Conservation (phyloP, 2,329 filamentous ascomycete genomes). For the Ascosphaera acerosa region DNA sequence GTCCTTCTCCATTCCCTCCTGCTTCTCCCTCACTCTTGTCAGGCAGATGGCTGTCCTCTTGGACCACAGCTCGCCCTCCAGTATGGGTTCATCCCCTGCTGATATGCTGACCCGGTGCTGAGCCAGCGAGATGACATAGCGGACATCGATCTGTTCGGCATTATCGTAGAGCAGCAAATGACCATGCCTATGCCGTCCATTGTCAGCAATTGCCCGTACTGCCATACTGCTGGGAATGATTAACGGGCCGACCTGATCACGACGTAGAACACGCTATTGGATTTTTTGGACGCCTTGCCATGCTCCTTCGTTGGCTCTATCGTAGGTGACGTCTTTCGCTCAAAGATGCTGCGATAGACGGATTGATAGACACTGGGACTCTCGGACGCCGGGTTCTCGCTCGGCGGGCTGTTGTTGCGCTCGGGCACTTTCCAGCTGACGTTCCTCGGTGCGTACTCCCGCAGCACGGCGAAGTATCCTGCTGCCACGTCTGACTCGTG, state of each 20-base stretch:
- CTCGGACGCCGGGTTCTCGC: slow-evolving; percentile 49
- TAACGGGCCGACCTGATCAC: slow-evolving; percentile 45
- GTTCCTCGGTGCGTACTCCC: slow-evolving; percentile 76
- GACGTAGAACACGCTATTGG: slow-evolving; percentile 80
- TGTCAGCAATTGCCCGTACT: slow-evolving; percentile 5
- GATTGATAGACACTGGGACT: slow-evolving; percentile 92
- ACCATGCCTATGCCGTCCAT: slow-evolving; percentile 73
- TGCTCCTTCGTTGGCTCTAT: slow-evolving; percentile 27
- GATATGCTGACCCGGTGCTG: slow-evolving; percentile 69
- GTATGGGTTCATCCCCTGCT: slow-evolving; percentile 50
- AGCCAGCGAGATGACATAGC: slow-evolving; percentile 79
- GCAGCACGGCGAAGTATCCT: slow-evolving; percentile 84
- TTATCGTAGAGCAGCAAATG: slow-evolving; percentile 97
- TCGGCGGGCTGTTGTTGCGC: slow-evolving; percentile 46
- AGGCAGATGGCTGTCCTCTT: slow-evolving; percentile 78
- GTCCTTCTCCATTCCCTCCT: too few species aligned
- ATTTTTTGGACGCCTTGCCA: slow-evolving; percentile 28
- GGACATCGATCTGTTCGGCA: slow-evolving; percentile 78
- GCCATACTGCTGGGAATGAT: background rate
- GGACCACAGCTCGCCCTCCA: slow-evolving; percentile 85
- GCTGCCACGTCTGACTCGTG: slow-evolving; percentile 57
- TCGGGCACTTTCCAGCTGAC: slow-evolving; percentile 86
- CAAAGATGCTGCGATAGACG: slow-evolving; percentile 93
- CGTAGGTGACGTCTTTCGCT: slow-evolving; percentile 38
- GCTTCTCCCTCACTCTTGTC: too few species aligned